These are phyloP conservation scores for Candida railenensis DNA, from an alignment of 805 yeast species.

Conservation along the genomic window DNA sequence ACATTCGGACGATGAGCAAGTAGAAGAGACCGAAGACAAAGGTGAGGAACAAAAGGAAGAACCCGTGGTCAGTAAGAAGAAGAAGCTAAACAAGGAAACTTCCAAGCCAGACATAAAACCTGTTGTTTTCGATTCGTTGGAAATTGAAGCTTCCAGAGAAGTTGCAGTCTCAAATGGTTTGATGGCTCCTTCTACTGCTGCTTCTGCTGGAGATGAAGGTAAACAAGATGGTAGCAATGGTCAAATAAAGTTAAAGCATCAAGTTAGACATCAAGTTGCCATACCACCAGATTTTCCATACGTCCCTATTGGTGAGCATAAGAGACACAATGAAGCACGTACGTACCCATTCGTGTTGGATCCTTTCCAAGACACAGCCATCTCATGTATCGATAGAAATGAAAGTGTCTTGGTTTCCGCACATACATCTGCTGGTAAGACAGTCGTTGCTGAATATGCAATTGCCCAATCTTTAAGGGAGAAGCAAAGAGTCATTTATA, in stretches of 20 bases:
- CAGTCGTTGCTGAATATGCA: conserved; percentile 96
- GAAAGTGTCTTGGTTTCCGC: conserved; percentile 97
- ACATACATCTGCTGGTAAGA: conserved; percentile 96
- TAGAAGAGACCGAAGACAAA: conserved; percentile 25
- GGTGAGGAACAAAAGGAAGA: conserved; percentile 11
- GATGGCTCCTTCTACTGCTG: conserved; percentile 30
- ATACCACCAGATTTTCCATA: conserved; percentile 90
- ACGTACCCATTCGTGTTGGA: conserved; percentile 90
- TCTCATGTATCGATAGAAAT: conserved; percentile 91
- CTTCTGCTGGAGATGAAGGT: conserved; percentile 28
- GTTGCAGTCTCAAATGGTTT: conserved; percentile 81
- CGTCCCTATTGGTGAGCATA: conserved; percentile 84
- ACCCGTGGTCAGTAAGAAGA: conserved; percentile 15
- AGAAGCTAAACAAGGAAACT: conserved; percentile 11
- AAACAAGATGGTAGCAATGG: conserved; percentile 10
- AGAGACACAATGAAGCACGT: conserved; percentile 75
- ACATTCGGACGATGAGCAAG: conserved; percentile 14
- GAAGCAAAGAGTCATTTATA: conserved; percentile 91
- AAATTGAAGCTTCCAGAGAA: conserved; percentile 86
- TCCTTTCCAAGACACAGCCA: conserved; percentile 96
- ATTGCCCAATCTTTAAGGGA: conserved; percentile 91
- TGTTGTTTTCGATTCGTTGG: conserved; percentile 82
- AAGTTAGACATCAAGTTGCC: conserved; percentile 97
- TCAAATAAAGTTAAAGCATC: conserved; percentile 75
- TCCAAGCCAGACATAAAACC: conserved; percentile 55